These are phyloP conservation scores for Cryptococcus jaspeensis DNA, from an alignment of 1,284 basidiomycete genomes.

Conservation along the genomic window DNA sequence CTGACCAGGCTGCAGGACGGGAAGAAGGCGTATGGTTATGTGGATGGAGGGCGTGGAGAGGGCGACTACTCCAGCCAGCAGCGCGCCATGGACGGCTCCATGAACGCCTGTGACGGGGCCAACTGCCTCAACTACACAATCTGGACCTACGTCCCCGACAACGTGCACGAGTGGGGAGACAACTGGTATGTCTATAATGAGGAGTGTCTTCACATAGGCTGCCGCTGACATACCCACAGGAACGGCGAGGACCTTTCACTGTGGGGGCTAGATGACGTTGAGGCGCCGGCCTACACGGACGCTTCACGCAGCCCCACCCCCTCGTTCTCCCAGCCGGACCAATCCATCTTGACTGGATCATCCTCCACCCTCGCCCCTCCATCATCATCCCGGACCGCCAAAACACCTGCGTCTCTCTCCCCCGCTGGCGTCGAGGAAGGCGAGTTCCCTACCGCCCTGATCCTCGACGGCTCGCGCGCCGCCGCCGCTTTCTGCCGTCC, in stretches of 20 bases:
- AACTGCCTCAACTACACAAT: slow-evolving; percentile 81
- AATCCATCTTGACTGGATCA: slow-evolving; percentile 18
- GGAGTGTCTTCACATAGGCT: not conserved
- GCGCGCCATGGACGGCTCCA: slow-evolving; percentile 83
- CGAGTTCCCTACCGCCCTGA: slow-evolving; percentile 60
- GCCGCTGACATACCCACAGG: slow-evolving; percentile 44
- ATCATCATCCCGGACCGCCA: not conserved
- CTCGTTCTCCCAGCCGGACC: not conserved
- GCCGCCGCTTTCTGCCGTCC: slow-evolving; percentile 78
- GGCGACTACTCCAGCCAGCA: slow-evolving; percentile 80
- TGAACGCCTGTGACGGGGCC: slow-evolving; percentile 83
- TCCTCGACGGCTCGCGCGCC: slow-evolving; percentile 78
- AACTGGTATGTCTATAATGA: slow-evolving; percentile 58
- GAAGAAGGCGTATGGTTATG: slow-evolving; percentile 79
- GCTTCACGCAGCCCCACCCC: slow-evolving; percentile 1
- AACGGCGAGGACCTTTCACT: slow-evolving; percentile 92
- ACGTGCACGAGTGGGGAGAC: slow-evolving; percentile 85
- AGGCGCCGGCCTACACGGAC: slow-evolving; percentile 5
- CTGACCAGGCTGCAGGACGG: slow-evolving; percentile 55
- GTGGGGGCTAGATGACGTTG: slow-evolving; percentile 74
- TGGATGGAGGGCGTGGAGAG: slow-evolving; percentile 67
- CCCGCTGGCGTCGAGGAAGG: slow-evolving; percentile 42
- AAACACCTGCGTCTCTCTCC: slow-evolving; percentile 17
- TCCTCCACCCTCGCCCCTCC: slow-evolving; percentile 24
- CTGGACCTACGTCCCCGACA: slow-evolving; percentile 82